These are phyloP conservation scores for Phytophthora colocasiae DNA, from an alignment of 352 stramenopile species.

Conservation along the genomic window DNA sequence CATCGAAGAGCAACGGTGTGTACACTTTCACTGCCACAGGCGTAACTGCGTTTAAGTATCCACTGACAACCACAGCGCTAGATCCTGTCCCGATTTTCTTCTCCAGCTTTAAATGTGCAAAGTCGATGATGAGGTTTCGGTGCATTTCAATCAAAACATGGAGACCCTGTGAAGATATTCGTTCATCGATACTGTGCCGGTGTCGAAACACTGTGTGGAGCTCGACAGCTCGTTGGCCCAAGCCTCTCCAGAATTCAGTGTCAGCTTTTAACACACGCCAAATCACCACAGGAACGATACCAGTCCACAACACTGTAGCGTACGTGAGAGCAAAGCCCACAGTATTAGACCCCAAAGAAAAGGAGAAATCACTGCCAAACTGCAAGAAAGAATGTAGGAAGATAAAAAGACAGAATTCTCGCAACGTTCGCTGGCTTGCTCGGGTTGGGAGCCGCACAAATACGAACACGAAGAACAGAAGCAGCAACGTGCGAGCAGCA, in stretches of 20 bases:
- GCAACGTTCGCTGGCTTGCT: conserved; percentile 49
- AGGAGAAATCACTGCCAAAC: conserved; percentile 36
- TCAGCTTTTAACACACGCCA: conserved; percentile 62
- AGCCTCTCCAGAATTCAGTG: conserved; percentile 69
- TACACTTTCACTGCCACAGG: conserved; percentile 72
- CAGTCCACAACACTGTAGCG: conserved; percentile 36
- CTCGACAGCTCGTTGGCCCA: conserved; percentile 43
- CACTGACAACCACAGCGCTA: conserved; percentile 60
- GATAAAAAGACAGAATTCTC: conserved; percentile 51
- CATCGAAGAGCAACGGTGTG: conserved; percentile 56
- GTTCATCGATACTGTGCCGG: conserved; percentile 47
- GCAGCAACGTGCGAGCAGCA: conserved; percentile 32
- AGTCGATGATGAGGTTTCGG: conserved; percentile 51
- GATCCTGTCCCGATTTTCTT: conserved; percentile 46
- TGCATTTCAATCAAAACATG: conserved; percentile 64
- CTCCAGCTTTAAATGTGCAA: conserved; percentile 44
- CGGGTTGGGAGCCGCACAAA: conserved; percentile 42
- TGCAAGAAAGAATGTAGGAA: conserved; percentile 48
- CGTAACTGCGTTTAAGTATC: conserved; percentile 42
- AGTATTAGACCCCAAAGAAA: conserved; percentile 40
- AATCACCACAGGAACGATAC: conserved; percentile 40
- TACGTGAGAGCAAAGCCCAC: conserved; percentile 46
- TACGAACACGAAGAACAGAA: conserved; percentile 51
- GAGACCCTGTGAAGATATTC: conserved; percentile 50
- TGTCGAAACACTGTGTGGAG: conserved; percentile 42